These are phyloP conservation scores for Komagataella kurtzmanii DNA, from an alignment of 805 yeast genomes.

Conservation along the genomic window DNA sequence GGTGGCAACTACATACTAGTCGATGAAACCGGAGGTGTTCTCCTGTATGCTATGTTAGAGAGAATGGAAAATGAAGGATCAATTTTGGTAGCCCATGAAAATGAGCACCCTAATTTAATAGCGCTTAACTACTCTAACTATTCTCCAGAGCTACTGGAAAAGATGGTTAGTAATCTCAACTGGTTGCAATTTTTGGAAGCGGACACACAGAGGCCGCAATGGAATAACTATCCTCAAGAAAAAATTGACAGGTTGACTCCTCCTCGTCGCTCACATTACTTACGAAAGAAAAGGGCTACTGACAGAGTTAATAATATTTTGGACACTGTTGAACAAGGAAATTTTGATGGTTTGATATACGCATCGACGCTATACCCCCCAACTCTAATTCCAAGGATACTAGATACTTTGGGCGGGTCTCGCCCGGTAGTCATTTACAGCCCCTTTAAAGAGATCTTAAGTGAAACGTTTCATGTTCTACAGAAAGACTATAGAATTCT, in stretches of 20 bases:
- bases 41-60: slow-evolving; percentile 77
- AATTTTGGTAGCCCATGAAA: slow-evolving; percentile 73
- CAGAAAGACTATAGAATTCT: slow-evolving; percentile 55
- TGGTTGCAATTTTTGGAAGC: slow-evolving; percentile 79
- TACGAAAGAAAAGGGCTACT: slow-evolving; percentile 48
- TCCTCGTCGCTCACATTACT: slow-evolving; percentile 50
- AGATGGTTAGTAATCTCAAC: slow-evolving; percentile 56
- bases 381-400: slow-evolving; percentile 43
- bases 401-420: slow-evolving; percentile 67
- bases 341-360: slow-evolving; percentile 65
- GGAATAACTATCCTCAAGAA: slow-evolving; percentile 32
- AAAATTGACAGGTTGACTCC: slow-evolving; percentile 44
- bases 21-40: slow-evolving; percentile 93
- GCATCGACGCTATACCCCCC: slow-evolving; percentile 64
- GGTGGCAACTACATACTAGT: slow-evolving; percentile 82
- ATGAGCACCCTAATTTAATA: slow-evolving; percentile 80
- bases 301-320: slow-evolving; percentile 34
- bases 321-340: slow-evolving; percentile 31
- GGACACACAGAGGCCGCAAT: slow-evolving; percentile 29
- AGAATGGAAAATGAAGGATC: slow-evolving; percentile 72
- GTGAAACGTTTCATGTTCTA: slow-evolving; percentile 61
- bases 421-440: slow-evolving; percentile 76
- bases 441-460: slow-evolving; percentile 67
- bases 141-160: slow-evolving; percentile 33
- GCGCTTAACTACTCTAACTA: slow-evolving; percentile 56